Conservation (phyloP, 2,329 filamentous ascomycete species). For the Gaeumannomyces tritici region DNA sequence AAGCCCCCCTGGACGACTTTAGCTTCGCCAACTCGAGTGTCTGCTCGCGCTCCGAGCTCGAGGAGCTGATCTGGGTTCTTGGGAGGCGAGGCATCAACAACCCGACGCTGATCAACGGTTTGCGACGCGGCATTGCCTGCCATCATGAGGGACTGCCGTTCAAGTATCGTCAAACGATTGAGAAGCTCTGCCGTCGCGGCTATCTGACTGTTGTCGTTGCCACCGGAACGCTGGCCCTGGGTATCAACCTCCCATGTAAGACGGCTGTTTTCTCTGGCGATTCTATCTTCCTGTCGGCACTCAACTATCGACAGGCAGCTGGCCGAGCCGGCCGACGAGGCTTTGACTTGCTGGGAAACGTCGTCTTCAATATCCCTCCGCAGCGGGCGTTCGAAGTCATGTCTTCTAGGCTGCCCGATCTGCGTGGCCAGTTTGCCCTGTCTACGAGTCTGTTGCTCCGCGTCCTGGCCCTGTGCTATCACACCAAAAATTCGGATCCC, state of each 20-base stretch:
- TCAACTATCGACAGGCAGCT: constrained; percentile 69
- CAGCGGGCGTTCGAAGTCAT: constrained; percentile 59
- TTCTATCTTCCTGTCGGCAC: constrained; percentile 60
- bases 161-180: constrained; percentile 63
- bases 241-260: constrained; percentile 79
- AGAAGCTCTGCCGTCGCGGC: constrained; percentile 65
- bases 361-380: constrained; percentile 61
- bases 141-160: constrained; percentile 76
- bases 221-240: constrained; percentile 65
- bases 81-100: constrained; percentile 34
- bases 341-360: constrained; percentile 72
- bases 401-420: constrained; percentile 62
- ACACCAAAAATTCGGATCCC: constrained; percentile 53
- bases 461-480: constrained; percentile 55
- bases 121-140: constrained; percentile 61
- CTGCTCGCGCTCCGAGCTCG: constrained; percentile 47
- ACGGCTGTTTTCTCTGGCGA: constrained; percentile 71
- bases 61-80: constrained; percentile 41
- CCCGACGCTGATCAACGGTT: constrained; percentile 45
- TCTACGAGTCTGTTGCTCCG: constrained; percentile 65
- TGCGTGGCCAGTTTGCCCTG: constrained; percentile 70
- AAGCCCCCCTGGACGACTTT: constrained; percentile 52
- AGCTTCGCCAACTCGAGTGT: constrained; percentile 57
- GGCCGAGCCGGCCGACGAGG: constrained; percentile 72
- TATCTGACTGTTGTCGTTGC: constrained; percentile 63